Evolutionary conservation across 805 yeast genomes (phyloP).

Genomic region (Schwanniomyces sp.): DNA sequence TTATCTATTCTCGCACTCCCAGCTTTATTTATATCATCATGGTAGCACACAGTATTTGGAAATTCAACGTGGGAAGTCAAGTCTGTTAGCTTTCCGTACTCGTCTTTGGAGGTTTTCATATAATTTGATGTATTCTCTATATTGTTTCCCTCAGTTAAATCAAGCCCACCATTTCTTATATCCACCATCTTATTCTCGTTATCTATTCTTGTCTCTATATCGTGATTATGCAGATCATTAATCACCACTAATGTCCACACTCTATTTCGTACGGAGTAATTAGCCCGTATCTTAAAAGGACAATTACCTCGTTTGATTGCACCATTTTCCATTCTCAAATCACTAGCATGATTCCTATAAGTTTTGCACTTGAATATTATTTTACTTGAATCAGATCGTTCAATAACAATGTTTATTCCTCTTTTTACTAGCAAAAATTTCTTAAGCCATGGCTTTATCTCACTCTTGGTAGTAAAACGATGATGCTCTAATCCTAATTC

Average conservation of each 20-base stretch:
- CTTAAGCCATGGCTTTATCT: slow-evolving; percentile 64
- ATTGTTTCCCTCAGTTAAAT: background rate
- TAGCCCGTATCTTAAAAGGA: slow-evolving; percentile 67
- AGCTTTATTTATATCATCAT: background rate
- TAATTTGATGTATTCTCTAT: background rate
- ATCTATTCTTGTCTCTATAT: background rate
- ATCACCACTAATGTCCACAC: slow-evolving; percentile 63
- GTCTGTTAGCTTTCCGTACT: slow-evolving; percentile 4
- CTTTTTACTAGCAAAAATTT: slow-evolving; percentile 40
- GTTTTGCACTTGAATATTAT: slow-evolving; percentile 63
- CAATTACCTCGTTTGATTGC: slow-evolving; percentile 40
- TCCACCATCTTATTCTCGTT: background rate
- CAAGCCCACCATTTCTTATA: background rate
- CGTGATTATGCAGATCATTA: slow-evolving; percentile 60
- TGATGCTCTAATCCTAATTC: slow-evolving; percentile 21
- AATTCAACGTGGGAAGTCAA: slow-evolving; percentile 3
- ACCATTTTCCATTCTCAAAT: slow-evolving; percentile 13
- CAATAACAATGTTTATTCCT: slow-evolving; percentile 59
- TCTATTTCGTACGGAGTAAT: slow-evolving; percentile 50
- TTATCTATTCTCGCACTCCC: background rate
- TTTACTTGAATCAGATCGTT: slow-evolving; percentile 59
- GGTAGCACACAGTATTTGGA: background rate
- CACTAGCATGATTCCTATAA: slow-evolving; percentile 11
- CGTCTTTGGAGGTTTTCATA: slow-evolving; percentile 3
- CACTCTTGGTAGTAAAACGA: slow-evolving; percentile 36